Evolutionary conservation across 2,329 filamentous ascomycete genomes (phyloP).

Genomic region (Aspergillus ustus): DNA sequence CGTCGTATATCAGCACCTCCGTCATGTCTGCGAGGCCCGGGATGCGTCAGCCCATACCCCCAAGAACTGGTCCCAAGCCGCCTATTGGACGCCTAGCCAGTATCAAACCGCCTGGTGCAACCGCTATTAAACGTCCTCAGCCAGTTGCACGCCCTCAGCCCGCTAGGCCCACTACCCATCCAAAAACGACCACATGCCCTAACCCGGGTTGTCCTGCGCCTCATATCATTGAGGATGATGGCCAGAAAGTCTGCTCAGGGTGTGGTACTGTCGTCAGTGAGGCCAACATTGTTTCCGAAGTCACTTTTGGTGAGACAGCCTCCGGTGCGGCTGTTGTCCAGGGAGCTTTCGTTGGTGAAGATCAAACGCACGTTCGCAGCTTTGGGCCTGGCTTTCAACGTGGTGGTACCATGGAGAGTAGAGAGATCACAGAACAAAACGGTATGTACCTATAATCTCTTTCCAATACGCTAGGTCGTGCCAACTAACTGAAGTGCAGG

Average conservation of each 20-base stretch:
- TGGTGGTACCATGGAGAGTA: constrained; percentile 53
- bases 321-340: constrained; percentile 88
- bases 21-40: constrained; percentile 41
- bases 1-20: background rate
- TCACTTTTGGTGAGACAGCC: constrained; percentile 86
- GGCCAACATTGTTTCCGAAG: constrained; percentile 87
- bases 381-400: constrained; percentile 54
- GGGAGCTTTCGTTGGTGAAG: constrained; percentile 83
- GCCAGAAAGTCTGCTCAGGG: constrained; percentile 69
- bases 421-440: constrained; percentile 53
- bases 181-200: constrained; percentile 48
- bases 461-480: background rate
- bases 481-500: constrained; percentile 28
- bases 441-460: constrained; percentile 28
- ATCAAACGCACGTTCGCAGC: constrained; percentile 77
- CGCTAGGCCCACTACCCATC: constrained; percentile 39
- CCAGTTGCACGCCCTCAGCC: constrained; percentile 36
- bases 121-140: constrained; percentile 44
- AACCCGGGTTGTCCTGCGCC: constrained; percentile 52
- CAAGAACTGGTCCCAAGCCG: constrained; percentile 30
- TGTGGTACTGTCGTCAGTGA: constrained; percentile 86
- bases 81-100: constrained; percentile 46
- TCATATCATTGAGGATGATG: constrained; percentile 52
- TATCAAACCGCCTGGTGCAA: constrained; percentile 42
- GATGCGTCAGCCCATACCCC: constrained; percentile 38